These are phyloP conservation scores for Talaromyces trachyspermus DNA, from an alignment of 495 filamentous ascomycete species.

Conservation along the genomic window DNA sequence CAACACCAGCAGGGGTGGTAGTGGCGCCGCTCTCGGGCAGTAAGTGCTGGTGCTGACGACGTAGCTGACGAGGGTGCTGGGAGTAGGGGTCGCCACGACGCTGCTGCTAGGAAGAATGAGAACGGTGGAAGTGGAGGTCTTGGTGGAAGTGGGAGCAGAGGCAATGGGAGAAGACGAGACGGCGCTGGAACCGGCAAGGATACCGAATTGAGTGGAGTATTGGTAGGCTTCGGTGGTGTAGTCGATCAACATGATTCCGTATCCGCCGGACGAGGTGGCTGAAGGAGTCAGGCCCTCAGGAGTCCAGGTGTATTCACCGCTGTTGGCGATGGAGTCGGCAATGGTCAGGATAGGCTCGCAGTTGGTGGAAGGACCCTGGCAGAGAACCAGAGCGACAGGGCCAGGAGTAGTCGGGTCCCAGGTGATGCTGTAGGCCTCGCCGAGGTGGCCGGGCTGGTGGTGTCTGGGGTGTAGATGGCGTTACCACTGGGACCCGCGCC, in stretches of 20 bases:
- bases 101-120: slow-evolving; percentile 21
- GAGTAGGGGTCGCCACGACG: slow-evolving; percentile 12
- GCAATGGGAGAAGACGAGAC: background rate
- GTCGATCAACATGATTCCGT: slow-evolving; percentile 60
- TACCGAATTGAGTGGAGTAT: slow-evolving; percentile 63
- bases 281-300: slow-evolving; percentile 37
- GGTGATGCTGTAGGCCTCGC: slow-evolving; percentile 51
- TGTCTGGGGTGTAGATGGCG: slow-evolving; percentile 44
- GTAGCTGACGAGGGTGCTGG: slow-evolving; percentile 16
- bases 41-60: too few species aligned
- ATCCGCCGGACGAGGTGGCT: slow-evolving; percentile 39
- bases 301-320: slow-evolving; percentile 51
- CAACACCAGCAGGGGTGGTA: slow-evolving; percentile 14
- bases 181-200: slow-evolving; percentile 26
- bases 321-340: slow-evolving; percentile 50
- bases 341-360: slow-evolving; percentile 47
- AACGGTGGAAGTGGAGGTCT: slow-evolving; percentile 13
- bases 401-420: slow-evolving; percentile 45
- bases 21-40: slow-evolving; percentile 11
- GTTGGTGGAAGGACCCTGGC: slow-evolving; percentile 53
- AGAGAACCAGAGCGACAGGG: slow-evolving; percentile 53
- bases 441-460: slow-evolving; percentile 46
- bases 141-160: background rate
- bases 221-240: slow-evolving; percentile 58
- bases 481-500: slow-evolving; percentile 44